Base-by-base conservation (phyloP, 1,284 basidiomycete genomes). In the Puccinia polysora region DNA sequence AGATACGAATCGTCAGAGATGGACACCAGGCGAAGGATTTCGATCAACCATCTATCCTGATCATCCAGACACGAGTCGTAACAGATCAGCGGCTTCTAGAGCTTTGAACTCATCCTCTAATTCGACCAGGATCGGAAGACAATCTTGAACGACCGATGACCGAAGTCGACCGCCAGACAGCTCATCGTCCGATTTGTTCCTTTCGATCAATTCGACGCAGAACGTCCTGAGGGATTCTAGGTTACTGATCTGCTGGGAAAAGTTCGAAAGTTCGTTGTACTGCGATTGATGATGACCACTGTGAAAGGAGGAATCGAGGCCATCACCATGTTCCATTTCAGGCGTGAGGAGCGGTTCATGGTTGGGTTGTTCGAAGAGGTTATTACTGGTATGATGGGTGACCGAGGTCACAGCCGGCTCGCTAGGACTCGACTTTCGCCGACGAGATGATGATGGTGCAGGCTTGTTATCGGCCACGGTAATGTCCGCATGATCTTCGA, bases 41-140 rank as follows among this genome's bases (percentile, higher is more conserved):
- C n/a, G n/a, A n/a, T n/a, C n/a, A n/a, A n/a, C n/a, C n/a, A n/a
- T n/a, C n/a, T n/a, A 43, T 18, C 40, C 8, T 43, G 53, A 30
- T 64, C n/a, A 64, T 10, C 62, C 62, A 18, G 62, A 64, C 18
- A 64, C 62, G 10, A 50, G 68, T 36, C 49, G 36, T 15, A 70
- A 59, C 14, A 62, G 58, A 30, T 70, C 68, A 23, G 58, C 58
- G 3, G 68, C 68, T 50, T 70, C 68, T 2, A 70, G 58, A n/a
- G 58, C 68, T 28, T 60, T 60, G n/a, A 70, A 62, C 18, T 70
- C 68, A 49, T 70, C 68, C 36, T 70, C 68, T 6, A 70, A 50
- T 50, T 62, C 58, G 28, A n/a, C 12, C 15, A 70, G 47, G 12
- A 49, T 40, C 20, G 68, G 68, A 5, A 70, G 8, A 53, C 25